phyloP scores from a whole-genome alignment of 73 alveolate genomes.

The Effrenium voratum region DNA sequence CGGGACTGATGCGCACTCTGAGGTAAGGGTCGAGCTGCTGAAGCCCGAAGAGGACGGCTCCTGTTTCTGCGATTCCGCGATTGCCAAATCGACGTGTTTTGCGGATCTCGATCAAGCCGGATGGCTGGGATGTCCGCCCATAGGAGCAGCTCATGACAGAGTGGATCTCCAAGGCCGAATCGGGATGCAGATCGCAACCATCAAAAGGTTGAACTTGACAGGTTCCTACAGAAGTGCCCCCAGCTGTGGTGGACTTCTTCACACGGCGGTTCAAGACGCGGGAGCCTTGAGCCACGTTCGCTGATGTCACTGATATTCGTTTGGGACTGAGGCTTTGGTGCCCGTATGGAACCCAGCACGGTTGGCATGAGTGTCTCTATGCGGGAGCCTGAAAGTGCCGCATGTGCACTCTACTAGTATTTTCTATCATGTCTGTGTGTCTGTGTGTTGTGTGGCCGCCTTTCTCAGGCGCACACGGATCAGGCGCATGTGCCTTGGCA shows the following conservation, averaged over 20 bases:
- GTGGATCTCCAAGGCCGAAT: constrained; percentile 15
- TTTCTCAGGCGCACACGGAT: constrained; percentile 98
- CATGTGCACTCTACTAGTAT: background rate
- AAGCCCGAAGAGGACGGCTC: constrained; percentile 36
- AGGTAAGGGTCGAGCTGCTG: constrained; percentile 78
- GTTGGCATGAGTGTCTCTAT: constrained; percentile 96
- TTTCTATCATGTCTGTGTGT: background rate
- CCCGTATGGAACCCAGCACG: constrained; percentile 97
- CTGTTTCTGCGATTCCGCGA: background rate
- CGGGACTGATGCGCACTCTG: background rate
- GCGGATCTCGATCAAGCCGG: background rate
- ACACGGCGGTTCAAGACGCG: constrained; percentile 65
- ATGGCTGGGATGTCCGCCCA: background rate
- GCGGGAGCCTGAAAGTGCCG: background rate
- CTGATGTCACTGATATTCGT: background rate
- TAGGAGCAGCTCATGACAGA: constrained; percentile 75
- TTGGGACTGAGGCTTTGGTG: constrained; percentile 97
- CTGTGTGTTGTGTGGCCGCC: background rate
- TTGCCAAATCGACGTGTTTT: background rate
- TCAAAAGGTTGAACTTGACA: background rate
- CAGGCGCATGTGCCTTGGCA: constrained; percentile 57
- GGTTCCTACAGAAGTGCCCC: background rate
- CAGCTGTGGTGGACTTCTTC: constrained; percentile 39
- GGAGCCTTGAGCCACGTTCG: background rate
- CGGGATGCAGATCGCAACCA: background rate